A percentile compares a stretch with the other conserved stretches of the same genome.
Conservation (phyloP, 169 alveolate species). For the Eimeria falciformis region DNA sequence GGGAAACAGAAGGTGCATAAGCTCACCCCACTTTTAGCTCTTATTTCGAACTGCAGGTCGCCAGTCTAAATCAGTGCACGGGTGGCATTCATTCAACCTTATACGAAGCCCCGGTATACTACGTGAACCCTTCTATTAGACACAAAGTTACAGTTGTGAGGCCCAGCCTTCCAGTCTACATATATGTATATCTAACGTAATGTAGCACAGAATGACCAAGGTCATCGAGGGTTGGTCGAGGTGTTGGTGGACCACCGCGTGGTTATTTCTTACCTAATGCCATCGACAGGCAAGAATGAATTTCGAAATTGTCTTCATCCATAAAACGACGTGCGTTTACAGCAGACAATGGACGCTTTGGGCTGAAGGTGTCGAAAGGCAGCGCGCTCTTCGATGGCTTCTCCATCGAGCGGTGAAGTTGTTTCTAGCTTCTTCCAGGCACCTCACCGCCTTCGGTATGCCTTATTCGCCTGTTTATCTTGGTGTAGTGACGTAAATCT, state of each 20-base stretch:
- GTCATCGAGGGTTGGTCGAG: constrained; percentile 44
- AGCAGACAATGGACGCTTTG: constrained; percentile 70
- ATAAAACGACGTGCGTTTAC: background rate
- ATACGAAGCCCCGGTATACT: constrained; percentile 32
- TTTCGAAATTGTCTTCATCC: background rate
- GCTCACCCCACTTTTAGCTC: background rate
- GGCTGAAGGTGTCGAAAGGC: constrained; percentile 52
- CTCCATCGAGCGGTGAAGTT: constrained; percentile 41
- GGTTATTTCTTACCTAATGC: constrained; percentile 42
- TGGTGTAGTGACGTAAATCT: too few species aligned
- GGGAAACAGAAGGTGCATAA: background rate
- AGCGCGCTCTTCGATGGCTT: constrained; percentile 68
- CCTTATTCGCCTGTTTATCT: too few species aligned
- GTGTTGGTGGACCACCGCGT: constrained; percentile 43
- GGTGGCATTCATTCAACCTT: constrained; percentile 35
- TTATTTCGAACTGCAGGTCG: constrained; percentile 9
- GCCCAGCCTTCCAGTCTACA: background rate
- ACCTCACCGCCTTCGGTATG: too few species aligned
- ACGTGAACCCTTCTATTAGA: constrained; percentile 73
- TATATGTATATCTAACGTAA: background rate
- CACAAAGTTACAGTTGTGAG: constrained; percentile 74
- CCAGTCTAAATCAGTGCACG: background rate
- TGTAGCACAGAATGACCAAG: constrained; percentile 57
- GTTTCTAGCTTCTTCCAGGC: too few species aligned
- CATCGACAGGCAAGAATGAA: constrained; percentile 22